Evolutionary conservation across 192 early-diverging fungal genomes (phyloP).

Genomic region (Glomus cerebriforme): DNA sequence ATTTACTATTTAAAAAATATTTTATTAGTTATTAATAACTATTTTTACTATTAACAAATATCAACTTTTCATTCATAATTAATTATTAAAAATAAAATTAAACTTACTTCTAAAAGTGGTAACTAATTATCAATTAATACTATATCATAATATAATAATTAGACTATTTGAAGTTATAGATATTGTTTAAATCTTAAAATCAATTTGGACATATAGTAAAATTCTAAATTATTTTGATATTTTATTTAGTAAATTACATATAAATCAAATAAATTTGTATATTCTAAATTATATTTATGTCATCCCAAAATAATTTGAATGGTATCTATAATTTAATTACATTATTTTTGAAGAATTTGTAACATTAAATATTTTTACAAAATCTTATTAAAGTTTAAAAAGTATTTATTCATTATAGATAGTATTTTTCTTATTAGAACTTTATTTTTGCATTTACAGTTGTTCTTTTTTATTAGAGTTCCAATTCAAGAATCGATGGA

Average conservation of each 20-base stretch:
- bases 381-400: neutral
- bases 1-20: neutral
- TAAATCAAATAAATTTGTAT: too few species aligned
- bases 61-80: neutral
- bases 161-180: too few species aligned
- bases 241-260: too few species aligned
- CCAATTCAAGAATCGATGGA: too few species aligned
- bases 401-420: neutral
- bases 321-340: neutral
- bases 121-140: neutral
- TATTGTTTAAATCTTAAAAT: too few species aligned
- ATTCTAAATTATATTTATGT: too few species aligned
- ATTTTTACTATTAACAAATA: too few species aligned
- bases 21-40: neutral
- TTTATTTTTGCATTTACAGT: neutral
- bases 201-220: too few species aligned
- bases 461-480: too few species aligned
- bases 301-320: too few species aligned
- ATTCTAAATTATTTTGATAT: too few species aligned
- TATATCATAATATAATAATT: neutral
- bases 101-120: neutral
- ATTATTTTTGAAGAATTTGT: slow-evolving; percentile 5
- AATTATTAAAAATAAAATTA: neutral
- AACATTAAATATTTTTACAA: neutral
- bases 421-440: neutral